phyloP scores from a whole-genome alignment of 306 rosid genomes.

The Sphenostylis stenocarpa region DNA sequence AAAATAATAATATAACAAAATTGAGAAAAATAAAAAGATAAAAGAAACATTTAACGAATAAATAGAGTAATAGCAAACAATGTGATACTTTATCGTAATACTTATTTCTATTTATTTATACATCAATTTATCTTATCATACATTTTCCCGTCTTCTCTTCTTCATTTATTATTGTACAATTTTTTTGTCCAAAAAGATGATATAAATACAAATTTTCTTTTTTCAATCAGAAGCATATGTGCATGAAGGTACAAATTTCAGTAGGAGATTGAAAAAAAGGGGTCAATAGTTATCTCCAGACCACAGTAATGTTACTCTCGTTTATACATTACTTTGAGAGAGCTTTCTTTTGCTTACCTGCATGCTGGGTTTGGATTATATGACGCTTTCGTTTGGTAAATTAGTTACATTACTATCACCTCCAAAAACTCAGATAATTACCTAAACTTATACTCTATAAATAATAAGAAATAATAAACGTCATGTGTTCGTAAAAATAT shows the following conservation, averaged over 20 bases:
- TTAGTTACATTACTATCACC: background rate
- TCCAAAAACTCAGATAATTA: background rate
- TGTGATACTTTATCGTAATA: too few species aligned
- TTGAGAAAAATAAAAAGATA: too few species aligned
- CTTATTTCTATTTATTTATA: background rate
- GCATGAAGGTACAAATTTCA: background rate
- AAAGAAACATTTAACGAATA: too few species aligned
- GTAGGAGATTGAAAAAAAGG: background rate
- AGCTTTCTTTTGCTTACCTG: background rate
- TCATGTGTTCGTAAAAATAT: background rate
- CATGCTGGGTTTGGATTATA: background rate
- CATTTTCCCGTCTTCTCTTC: background rate
- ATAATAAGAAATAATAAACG: background rate
- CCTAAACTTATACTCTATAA: background rate
- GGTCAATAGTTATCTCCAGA: background rate
- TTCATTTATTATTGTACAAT: background rate
- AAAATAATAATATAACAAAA: too few species aligned
- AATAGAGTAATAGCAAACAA: too few species aligned
- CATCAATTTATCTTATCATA: background rate
- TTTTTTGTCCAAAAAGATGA: background rate
- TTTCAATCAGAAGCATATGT: background rate
- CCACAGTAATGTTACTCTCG: background rate
- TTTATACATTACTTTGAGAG: background rate
- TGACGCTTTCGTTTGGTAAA: background rate
- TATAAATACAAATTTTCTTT: background rate